A percentile compares a stretch with the other conserved stretches of the same genome.
These are phyloP conservation scores for Neonectria ditissima DNA, from an alignment of 2,329 filamentous ascomycete species.

Conservation along the genomic window DNA sequence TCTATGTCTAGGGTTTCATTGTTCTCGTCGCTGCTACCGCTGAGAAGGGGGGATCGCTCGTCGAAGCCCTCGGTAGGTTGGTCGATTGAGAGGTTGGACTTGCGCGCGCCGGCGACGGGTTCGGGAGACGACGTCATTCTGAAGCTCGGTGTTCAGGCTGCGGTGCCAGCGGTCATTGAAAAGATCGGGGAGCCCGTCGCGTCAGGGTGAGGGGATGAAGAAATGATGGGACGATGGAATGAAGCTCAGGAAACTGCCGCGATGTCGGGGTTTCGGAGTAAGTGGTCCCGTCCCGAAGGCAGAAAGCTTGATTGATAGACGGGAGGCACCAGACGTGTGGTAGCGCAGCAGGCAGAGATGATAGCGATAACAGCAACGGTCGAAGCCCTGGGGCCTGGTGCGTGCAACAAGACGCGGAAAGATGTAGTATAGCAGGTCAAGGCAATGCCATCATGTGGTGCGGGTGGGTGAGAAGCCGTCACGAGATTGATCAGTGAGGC, in stretches of 20 bases:
- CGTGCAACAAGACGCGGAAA: neutral
- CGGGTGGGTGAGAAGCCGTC: conserved; percentile 24
- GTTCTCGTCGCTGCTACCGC: conserved; percentile 26
- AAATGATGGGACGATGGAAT: neutral
- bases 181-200: conserved; percentile 9
- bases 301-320: conserved; percentile 5
- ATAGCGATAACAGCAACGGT: neutral
- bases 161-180: conserved; percentile 17
- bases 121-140: conserved; percentile 34
- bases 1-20: conserved; percentile 19
- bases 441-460: conserved; percentile 40
- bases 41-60: conserved; percentile 50
- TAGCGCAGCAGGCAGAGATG: neutral
- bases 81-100: conserved; percentile 33
- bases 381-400: neutral
- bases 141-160: conserved; percentile 18
- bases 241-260: conserved; percentile 15
- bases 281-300: conserved; percentile 23
- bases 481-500: conserved; percentile 33
- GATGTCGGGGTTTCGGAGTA: conserved; percentile 28
- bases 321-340: no score
- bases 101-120: conserved; percentile 15
- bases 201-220: conserved; percentile 23
- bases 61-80: conserved; percentile 34
- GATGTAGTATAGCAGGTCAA: conserved; percentile 1